Conservation (phyloP, 2,329 filamentous ascomycete species). For the Cryphonectria carpinicola region DNA sequence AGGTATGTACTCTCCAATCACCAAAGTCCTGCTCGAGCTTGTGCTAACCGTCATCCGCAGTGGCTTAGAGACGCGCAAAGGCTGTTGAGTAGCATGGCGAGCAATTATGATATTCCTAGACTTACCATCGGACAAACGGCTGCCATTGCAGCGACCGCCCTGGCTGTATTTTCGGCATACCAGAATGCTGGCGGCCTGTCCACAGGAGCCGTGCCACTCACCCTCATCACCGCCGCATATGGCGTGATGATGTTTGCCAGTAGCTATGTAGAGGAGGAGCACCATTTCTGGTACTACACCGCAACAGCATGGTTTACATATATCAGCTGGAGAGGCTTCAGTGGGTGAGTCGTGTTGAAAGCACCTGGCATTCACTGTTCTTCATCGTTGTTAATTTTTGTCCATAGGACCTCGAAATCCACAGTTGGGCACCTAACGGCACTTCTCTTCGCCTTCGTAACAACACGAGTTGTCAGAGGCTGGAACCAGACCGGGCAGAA, state of each 20-base stretch:
- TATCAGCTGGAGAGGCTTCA: slow-evolving; percentile 53
- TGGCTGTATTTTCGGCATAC: slow-evolving; percentile 47
- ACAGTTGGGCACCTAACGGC: slow-evolving; percentile 37
- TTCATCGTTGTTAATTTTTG: slow-evolving; percentile 13
- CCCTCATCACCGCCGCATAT: slow-evolving; percentile 64
- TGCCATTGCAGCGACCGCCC: slow-evolving; percentile 41
- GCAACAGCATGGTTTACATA: slow-evolving; percentile 70
- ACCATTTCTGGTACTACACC: slow-evolving; percentile 98
- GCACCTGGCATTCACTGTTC: slow-evolving; percentile 7
- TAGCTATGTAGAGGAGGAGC: slow-evolving; percentile 97
- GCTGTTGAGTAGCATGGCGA: slow-evolving; percentile 85
- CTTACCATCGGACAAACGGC: slow-evolving; percentile 54
- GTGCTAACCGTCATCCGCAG: slow-evolving; percentile 33
- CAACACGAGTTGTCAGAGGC: slow-evolving; percentile 69
- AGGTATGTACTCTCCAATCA: slow-evolving; percentile 37
- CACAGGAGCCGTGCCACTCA: slow-evolving; percentile 47
- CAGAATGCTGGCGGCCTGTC: slow-evolving; percentile 31
- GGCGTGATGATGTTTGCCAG: slow-evolving; percentile 95
- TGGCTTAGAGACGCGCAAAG: slow-evolving; percentile 77
- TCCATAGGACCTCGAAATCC: slow-evolving; percentile 30
- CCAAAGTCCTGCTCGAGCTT: not conserved
- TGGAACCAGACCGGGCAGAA: slow-evolving; percentile 99
- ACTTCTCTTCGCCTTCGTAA: slow-evolving; percentile 55
- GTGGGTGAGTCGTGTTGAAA: slow-evolving; percentile 38
- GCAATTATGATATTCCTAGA: slow-evolving; percentile 80